Percentiles rank a stretch among this genome's conserved stretches.
Conservation (phyloP, 768 basidiomycete species). For the Kwoniella newhampshirensis region DNA sequence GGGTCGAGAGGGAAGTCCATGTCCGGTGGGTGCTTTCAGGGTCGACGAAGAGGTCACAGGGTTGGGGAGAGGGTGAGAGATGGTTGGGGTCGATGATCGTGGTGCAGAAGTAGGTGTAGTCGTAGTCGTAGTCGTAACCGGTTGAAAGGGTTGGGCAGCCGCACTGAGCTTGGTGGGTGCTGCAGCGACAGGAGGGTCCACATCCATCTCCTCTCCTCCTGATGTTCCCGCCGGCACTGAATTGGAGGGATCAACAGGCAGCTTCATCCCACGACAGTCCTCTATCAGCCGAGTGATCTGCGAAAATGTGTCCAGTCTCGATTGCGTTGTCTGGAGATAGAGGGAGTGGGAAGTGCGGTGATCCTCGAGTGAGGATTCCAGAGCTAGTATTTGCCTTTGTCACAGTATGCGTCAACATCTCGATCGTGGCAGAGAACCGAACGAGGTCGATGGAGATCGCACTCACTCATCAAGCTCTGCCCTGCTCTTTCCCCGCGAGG, state of each 20-base stretch:
- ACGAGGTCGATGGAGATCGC: background rate
- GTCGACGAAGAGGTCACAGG: constrained; percentile 7
- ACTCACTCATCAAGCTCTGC: constrained; percentile 45
- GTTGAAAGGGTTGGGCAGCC: constrained; percentile 39
- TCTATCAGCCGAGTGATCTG: constrained; percentile 33
- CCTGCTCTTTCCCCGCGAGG: constrained; percentile 24
- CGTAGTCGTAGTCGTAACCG: constrained; percentile 1
- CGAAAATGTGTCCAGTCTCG: constrained; percentile 31
- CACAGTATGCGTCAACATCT: too few relatives aligned
- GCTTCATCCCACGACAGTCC: constrained; percentile 27
- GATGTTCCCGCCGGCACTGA: background rate
- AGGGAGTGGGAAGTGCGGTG: constrained; percentile 30
- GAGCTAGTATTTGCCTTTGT: constrained; percentile 34
- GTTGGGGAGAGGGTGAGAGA: too few relatives aligned
- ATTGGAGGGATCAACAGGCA: constrained; percentile 29
- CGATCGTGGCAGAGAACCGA: too few relatives aligned
- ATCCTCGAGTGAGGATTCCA: constrained; percentile 31
- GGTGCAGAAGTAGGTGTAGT: background rate
- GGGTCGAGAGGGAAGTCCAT: constrained; percentile 17
- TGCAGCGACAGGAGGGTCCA: constrained; percentile 20
- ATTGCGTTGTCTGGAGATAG: constrained; percentile 29
- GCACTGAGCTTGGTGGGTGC: constrained; percentile 18
- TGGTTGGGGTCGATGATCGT: constrained; percentile 10
- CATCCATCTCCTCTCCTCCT: constrained; percentile 33
- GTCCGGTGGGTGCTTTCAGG: constrained; percentile 7